Evolutionary conservation across 495 filamentous ascomycete genomes (phyloP), one percentile per base, ranked within the genome.

Genomic region (Aspergillus sclerotiicarbonarius): DNA sequence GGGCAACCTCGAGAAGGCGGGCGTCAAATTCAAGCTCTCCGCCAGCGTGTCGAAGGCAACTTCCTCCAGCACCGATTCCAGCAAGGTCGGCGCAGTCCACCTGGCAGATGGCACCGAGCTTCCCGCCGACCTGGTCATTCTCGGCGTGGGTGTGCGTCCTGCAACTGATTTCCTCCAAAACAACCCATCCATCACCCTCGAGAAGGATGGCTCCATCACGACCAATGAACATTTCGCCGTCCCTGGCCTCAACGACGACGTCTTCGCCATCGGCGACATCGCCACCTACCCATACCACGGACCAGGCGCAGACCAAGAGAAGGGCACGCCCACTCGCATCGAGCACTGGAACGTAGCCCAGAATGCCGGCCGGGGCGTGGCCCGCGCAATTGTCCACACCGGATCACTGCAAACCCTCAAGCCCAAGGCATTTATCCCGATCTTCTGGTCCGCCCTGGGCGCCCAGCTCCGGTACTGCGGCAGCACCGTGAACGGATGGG

Each of bases 311-410:
- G 75, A 86, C 2, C 57, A 65, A 6, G 51, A 57, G 0, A 58
- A 25, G 8, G 59, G 90, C 53, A 78, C 76, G 5, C 77, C 77
- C 25, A 82, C 81, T 2, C 79, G 90, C 55, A 96, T 96, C 71
- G 95, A 98, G 77, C 94, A 98, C 70, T 98, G 92, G 93, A 92
- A 97, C 70, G 94, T 98, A 2, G 94, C 94, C 3, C 94, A 98
- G 72, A 97, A 97, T 62, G 76, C 88, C 5, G 94, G 94, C 5
- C 87, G 93, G 16, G 76, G 78, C 20, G 94, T 86, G 6, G 94
- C 90, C 5, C 73, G 76, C 54, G 80, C 88, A 58, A 96, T 98
- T 56, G 78, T 82, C 35, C 81, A 86, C 57, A 81, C 60, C 12
- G 49, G 58, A 0, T 50, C 69, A 0, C 37, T 69, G 8, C 51